Evolutionary conservation across 441 rosid species (phyloP).

Genomic region (Populus tomentosa): DNA sequence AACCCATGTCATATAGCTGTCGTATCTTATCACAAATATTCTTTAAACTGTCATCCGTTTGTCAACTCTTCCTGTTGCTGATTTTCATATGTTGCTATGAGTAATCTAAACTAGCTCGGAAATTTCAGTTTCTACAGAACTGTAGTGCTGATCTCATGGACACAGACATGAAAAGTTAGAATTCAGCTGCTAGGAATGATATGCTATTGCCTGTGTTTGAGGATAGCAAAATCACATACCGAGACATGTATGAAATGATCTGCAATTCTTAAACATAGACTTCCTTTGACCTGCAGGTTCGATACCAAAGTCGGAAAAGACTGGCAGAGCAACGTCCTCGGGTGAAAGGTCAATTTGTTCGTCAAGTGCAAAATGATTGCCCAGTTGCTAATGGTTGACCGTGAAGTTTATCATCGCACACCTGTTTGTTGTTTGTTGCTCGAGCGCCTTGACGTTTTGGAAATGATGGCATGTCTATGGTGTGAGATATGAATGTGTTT

Average conservation of each 20-base stretch:
- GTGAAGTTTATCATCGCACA: background rate
- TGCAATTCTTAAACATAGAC: background rate
- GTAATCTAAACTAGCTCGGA: background rate
- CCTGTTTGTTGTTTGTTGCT: background rate
- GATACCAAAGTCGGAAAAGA: constrained; percentile 73
- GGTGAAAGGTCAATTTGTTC: constrained; percentile 81
- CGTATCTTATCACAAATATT: background rate
- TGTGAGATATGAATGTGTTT: background rate
- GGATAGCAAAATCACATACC: background rate
- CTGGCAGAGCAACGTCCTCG: constrained; percentile 83
- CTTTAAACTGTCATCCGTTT: background rate
- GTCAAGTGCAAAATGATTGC: constrained; percentile 29
- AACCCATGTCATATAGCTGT: background rate
- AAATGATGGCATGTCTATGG: background rate
- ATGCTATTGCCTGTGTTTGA: background rate
- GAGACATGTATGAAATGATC: no score
- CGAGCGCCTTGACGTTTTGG: background rate
- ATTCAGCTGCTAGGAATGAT: background rate
- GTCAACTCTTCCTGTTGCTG: background rate
- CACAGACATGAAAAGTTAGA: background rate
- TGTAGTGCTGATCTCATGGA: background rate
- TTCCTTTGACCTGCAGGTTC: constrained; percentile 40
- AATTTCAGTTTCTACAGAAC: background rate
- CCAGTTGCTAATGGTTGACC: constrained; percentile 21
- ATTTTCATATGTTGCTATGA: background rate